Base-by-base conservation (phyloP, 345 rosid genomes). In the Litchi chinensis region DNA sequence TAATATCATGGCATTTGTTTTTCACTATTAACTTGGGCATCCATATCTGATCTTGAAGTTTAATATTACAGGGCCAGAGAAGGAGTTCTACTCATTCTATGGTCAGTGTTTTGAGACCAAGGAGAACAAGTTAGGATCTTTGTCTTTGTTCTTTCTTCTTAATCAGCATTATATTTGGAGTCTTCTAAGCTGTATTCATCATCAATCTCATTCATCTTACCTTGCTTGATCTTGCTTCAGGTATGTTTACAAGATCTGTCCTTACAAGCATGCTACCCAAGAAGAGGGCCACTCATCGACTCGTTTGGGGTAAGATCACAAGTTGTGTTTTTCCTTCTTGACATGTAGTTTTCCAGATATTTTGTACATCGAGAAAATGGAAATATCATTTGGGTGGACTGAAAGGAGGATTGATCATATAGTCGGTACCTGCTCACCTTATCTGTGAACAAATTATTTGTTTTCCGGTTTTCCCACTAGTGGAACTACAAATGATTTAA, bases 161-260 rank as follows among this genome's bases (percentile, higher is more conserved):
- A 12, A 32, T 73, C 41, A 43, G 63, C 65, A 24, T 19, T 13
- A 11, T 79, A 22, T 44, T 22, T 60, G 39, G 22, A 32, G 70
- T 18, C 66, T 75, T 71, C 43, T 28, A 77, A 66, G 21, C 65
- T 78, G 54, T 50, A 3, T 50, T 73, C 46, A 13, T 80, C 41
- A 32, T 71, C 15, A 52, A 41, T 71, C 59, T 32, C 21, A 79
- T 68, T 65, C 74, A 11, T 68, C 76, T 80, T 66, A 39, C 76
- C 41, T 69, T 67, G 71, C 68, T 8, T 13, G 54, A 68, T 71
- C 70, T 44, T 62, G 19, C 57, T 83, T 75, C 87, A 97, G 99
- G 91, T 94, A 97, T 81, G 84, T 90, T 77, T 97, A 97, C 91
- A 97, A 92, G 86, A 92, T 94, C 67, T 97, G 98, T 79, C 96